Conservation (phyloP, 805 yeast species). For the Myxozyma vanderwaltii region DNA sequence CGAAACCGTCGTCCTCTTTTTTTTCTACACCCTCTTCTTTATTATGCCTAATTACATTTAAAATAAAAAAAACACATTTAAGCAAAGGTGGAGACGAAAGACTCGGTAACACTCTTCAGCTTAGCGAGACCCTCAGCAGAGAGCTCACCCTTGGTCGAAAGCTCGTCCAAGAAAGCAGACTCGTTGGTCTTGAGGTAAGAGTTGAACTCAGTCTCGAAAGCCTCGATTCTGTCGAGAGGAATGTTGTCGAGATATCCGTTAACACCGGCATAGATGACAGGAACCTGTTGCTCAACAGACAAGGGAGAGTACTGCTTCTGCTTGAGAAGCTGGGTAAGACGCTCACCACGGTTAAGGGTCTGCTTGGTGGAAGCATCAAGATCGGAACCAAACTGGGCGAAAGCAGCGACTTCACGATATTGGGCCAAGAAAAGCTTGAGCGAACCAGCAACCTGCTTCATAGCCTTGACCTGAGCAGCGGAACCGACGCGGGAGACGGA, state of each 20-base stretch:
- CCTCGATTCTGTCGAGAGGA: slow-evolving; percentile 81
- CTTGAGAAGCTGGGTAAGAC: slow-evolving; percentile 97
- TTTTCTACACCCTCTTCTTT: slow-evolving; percentile 5
- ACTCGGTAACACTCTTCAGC: slow-evolving; percentile 88
- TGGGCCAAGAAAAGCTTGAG: slow-evolving; percentile 99
- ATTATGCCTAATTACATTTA: not conserved
- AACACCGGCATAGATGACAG: slow-evolving; percentile 98
- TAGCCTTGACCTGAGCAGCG: slow-evolving; percentile 99
- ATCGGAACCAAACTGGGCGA: slow-evolving; percentile 99
- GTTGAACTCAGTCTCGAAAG: slow-evolving; percentile 90
- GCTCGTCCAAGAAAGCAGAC: slow-evolving; percentile 76
- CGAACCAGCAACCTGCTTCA: slow-evolving; percentile 99
- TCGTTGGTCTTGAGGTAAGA: slow-evolving; percentile 91
- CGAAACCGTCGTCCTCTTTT: not conserved
- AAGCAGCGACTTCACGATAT: slow-evolving; percentile 99
- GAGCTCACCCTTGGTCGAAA: slow-evolving; percentile 87
- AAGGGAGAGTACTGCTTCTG: slow-evolving; percentile 97
- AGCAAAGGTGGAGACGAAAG: slow-evolving; percentile 82
- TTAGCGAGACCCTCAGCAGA: slow-evolving; percentile 81
- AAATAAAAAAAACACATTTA: slow-evolving; percentile 16
- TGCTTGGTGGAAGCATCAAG: slow-evolving; percentile 99
- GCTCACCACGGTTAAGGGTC: slow-evolving; percentile 99
- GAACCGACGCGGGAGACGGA: slow-evolving; percentile 99
- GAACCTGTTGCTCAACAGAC: slow-evolving; percentile 99
- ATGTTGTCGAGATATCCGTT: slow-evolving; percentile 95